Conservation (phyloP, 2,329 filamentous ascomycete genomes). For the Rutstroemia sp. region DNA sequence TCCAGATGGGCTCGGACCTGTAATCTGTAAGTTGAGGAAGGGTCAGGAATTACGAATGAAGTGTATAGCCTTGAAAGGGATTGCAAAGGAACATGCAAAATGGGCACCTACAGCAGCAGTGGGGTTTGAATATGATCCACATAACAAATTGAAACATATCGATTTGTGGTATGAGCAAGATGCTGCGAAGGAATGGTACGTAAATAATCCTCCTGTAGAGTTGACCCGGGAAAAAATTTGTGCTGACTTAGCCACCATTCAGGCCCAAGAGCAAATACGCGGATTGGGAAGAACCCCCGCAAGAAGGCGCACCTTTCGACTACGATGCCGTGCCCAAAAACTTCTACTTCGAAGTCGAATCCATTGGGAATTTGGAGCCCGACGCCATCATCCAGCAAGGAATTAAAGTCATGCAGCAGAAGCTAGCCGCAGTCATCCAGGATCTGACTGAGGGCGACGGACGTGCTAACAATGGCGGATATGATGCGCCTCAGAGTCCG, state of each 20-base stretch:
- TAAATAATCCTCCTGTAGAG: not conserved
- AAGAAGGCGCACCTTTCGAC: slow-evolving; percentile 82
- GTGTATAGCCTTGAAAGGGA: slow-evolving; percentile 96
- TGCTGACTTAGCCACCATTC: slow-evolving; percentile 9
- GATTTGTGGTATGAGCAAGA: slow-evolving; percentile 94
- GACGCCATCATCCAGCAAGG: slow-evolving; percentile 84
- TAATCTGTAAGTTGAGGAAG: slow-evolving; percentile 85
- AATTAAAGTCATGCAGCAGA: slow-evolving; percentile 82
- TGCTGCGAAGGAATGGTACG: slow-evolving; percentile 75
- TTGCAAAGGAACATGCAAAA: slow-evolving; percentile 97
- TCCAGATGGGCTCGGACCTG: slow-evolving; percentile 68
- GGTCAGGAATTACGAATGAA: slow-evolving; percentile 85
- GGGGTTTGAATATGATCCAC: slow-evolving; percentile 95
- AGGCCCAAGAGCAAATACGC: slow-evolving; percentile 80
- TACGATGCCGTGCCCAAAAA: slow-evolving; percentile 76
- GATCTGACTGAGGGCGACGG: slow-evolving; percentile 51
- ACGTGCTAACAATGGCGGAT: slow-evolving; percentile 40
- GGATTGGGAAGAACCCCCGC: slow-evolving; percentile 68
- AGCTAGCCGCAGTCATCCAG: slow-evolving; percentile 74
- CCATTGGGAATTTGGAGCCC: slow-evolving; percentile 78
- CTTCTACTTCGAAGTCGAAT: slow-evolving; percentile 94
- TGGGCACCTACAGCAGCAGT: slow-evolving; percentile 92
- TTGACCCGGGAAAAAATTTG: slow-evolving; percentile 6
- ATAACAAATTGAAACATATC: slow-evolving; percentile 88
- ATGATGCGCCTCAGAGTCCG: slow-evolving; percentile 57